phyloP scores from a whole-genome alignment of 805 yeast species.

The Candida schatavii region DNA sequence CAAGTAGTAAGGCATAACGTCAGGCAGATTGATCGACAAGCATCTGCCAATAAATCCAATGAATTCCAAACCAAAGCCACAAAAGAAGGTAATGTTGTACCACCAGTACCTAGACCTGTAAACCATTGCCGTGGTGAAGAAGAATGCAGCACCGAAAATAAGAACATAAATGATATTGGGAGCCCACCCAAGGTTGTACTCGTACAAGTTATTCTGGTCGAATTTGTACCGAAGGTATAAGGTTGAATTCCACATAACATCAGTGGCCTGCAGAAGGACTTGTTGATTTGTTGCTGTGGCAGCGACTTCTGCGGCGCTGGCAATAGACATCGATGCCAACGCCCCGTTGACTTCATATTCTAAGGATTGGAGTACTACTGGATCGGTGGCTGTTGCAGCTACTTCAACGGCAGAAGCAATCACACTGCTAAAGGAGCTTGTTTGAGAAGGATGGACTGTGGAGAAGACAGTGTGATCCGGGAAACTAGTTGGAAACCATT shows the following conservation, averaged over 20 bases:
- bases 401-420: constrained; percentile 2
- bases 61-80: constrained; percentile 35
- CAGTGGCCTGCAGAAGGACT: constrained; percentile 27
- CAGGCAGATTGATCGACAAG: constrained; percentile 23
- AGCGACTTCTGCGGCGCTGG: constrained; percentile 31
- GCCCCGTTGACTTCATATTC: constrained; percentile 32
- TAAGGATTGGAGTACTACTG: constrained; percentile 16
- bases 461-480: background rate
- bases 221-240: constrained; percentile 29
- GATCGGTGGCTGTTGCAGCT: constrained; percentile 20
- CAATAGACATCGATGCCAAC: constrained; percentile 33
- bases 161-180: constrained; percentile 32
- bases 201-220: constrained; percentile 27
- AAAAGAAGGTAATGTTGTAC: constrained; percentile 36
- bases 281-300: constrained; percentile 37
- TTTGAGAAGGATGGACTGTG: constrained; percentile 1
- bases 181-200: constrained; percentile 21
- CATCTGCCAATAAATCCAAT: constrained; percentile 39
- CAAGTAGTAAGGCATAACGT: constrained; percentile 20
- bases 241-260: constrained; percentile 31
- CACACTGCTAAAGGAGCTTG: background rate
- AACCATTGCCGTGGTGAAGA: constrained; percentile 25
- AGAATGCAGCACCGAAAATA: constrained; percentile 23
- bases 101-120: constrained; percentile 34
- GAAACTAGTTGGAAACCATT: background rate